Evolutionary conservation across 495 filamentous ascomycete species (phyloP), one percentile per base, ranked within the genome.

Genomic region (Annulohypoxylon maeteangense): DNA sequence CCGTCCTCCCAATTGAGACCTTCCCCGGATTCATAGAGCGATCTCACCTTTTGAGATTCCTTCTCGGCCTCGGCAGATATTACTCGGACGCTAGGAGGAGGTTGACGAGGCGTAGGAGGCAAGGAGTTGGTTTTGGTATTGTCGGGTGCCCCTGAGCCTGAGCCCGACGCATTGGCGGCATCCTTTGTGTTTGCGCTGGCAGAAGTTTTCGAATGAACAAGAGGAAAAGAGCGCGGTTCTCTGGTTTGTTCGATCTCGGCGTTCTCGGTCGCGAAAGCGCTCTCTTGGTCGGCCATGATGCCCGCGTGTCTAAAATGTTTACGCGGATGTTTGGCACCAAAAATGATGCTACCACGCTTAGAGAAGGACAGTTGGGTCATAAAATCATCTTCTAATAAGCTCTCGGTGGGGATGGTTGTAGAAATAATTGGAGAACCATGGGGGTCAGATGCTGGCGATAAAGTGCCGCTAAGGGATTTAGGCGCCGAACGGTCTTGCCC

Each of bases 1-100:
- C 87, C 87, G 85, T 84, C 77, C 82, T 86, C 70, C 86, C 87
- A 84, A 81, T 87, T 74, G 82, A 87, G 75, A 82, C 71, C 72
- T 79, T 88, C 78, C 82, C 90, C 91, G 73, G 88, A 88, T 79
- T 93, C 92, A 82, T 97, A 97, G 92, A 97, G 94, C 70, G 93
- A 88, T 74, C 94, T 90, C 67, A 97, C 93, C 78, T 93, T 92
- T 77, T 91, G 89, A 68, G 93, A 96, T 74, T 96, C 86, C 84
- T 89, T 90, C 77, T 93, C 92, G 70, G 94, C 89, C 74, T 97
- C 93, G 25, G 90, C 86, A 56, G 94, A 94, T 58, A 92, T 80
- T 45, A 90, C 76, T 62, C 82, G 82, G 55, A 86, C 81, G 75
- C 81, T 82, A 54, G 83, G 83, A 44, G 68, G 71, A 56, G 44